Conservation (phyloP, 2,329 filamentous ascomycete species). For the Zasmidium citrigriseum region DNA sequence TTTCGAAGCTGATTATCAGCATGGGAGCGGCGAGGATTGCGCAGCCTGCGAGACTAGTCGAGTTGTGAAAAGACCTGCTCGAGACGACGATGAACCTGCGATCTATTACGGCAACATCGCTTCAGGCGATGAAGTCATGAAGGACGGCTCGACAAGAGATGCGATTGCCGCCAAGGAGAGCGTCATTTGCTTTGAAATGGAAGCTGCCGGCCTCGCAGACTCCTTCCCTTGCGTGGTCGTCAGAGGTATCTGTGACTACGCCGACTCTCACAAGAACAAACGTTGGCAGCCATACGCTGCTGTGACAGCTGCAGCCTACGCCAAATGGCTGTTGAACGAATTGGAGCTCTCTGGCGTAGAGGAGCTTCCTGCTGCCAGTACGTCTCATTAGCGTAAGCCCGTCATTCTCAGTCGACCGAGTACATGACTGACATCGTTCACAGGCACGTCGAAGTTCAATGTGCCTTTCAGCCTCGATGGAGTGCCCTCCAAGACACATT, state of each 20-base stretch:
- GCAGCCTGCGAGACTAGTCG: neutral
- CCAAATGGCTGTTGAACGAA: neutral
- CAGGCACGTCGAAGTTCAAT: neutral
- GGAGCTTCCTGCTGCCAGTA: neutral
- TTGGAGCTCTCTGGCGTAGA: neutral
- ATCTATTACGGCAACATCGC: constrained; percentile 30
- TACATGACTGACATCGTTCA: neutral
- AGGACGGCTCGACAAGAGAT: constrained; percentile 9
- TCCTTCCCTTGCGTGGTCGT: constrained; percentile 27
- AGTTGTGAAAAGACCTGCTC: neutral
- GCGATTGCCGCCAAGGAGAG: constrained; percentile 3
- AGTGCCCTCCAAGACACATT: neutral
- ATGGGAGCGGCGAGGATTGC: neutral
- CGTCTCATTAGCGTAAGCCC: neutral
- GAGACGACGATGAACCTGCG: neutral
- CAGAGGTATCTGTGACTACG: neutral
- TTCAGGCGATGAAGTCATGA: constrained; percentile 26
- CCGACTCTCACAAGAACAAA: neutral
- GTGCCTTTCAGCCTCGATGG: neutral
- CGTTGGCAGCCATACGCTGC: neutral
- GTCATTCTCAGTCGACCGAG: neutral
- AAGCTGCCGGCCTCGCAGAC: constrained; percentile 27
- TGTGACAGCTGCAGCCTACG: neutral
- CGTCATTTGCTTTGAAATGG: constrained; percentile 30
- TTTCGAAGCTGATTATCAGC: constrained; percentile 7